Base-by-base conservation (phyloP, 306 rosid species). In the Lathyrus oleraceus region DNA sequence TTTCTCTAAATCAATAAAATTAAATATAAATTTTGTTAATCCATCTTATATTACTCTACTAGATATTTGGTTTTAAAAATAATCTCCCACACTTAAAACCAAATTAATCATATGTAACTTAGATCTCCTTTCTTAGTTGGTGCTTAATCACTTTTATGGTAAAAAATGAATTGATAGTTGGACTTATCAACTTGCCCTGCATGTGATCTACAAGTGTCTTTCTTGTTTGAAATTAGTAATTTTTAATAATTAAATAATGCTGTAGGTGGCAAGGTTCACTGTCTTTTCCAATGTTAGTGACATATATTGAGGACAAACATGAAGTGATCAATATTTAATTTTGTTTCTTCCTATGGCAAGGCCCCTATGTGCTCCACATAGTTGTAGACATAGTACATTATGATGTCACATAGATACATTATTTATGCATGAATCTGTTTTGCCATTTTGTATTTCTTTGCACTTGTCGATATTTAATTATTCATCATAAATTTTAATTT, bases 271-370 rank as follows among this genome's bases (percentile, higher is more conserved):
- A 53, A 43, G 63, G 58, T 71, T 17, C 10, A 17, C 19, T 38
- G 82, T 72, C 82, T 25, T 58, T 73, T 51, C 61, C 75, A 73
- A 13, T 42, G 43, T 43, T 67, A 8, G 20, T 45, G 56, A 28
- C 69, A 25, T 25, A 16, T 66, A 65, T 65, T 57, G 65, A 57
- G 44, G 39, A 61, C 72, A 25, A 61, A 32, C 42, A 75, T 60
- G 16, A 16, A 15, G 54, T 61, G 71, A 60, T 39, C 5, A 21
- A 16, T 38, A 40, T 27, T 21, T 5, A 27, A 19, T 19, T 61
- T 42, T 43, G 72, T 19, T 43, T 78, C 71, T 25, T 10, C 76
- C 72, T 42, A 68, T 52, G 1, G 49, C 72, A 52, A 8, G 13
- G 19, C 7, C 25, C 36, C 12, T n/a, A 25, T 27, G 54, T 73